Base-by-base conservation (phyloP, 352 stramenopile genomes). In the Globisporangium barbulae region DNA sequence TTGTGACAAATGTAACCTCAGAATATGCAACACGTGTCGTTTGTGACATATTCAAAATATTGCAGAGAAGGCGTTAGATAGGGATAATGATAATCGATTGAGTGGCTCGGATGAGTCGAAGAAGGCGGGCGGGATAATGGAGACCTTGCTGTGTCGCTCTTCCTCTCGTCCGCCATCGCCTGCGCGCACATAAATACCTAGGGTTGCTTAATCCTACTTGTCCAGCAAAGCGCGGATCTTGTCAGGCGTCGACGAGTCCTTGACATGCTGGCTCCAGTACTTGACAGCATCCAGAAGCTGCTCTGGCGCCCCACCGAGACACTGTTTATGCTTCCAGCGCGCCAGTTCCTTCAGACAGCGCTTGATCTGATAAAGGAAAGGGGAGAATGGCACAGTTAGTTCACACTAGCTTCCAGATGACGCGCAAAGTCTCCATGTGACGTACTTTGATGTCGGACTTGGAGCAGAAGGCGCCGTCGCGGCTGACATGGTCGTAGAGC, bases 361-460 rank as follows among this genome's bases (percentile, higher is more conserved):
- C 54, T 89, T 89, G 62, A 87, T 84, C 79, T 89, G 68, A 15
- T 39, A 39, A 10, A 37, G 13, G 48, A 4, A n/a, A n/a, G 9
- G 13, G n/a, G 35, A 2, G 17, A 42, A 30, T 2, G 42, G 50
- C 30, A 25, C 50, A 42, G 4, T 56, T 15, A 28, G 8, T 19
- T 21, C 12, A 39, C 6, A 3, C 15, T 19, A n/a, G 6, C 13
- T 30, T 3, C 9, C 10, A 59, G 19, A 9, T 21, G 3, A 25
- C 3, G 21, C n/a, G 15, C 12, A 39, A 41, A 22, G 13, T 8
- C 0, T 35, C 2, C 8, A 55, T 15, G 1, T 10, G 25, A 17
- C 62, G 17, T 53, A 88, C 79, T 61, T 87, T 87, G 47, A 89
- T 69, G 67, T 83, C 70, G 12, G 78, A 85, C 55, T 78, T 84